Evolutionary conservation across 2,329 filamentous ascomycete genomes (phyloP), one percentile per base, ranked within the genome.

Genomic region (Venturia asperata): DNA sequence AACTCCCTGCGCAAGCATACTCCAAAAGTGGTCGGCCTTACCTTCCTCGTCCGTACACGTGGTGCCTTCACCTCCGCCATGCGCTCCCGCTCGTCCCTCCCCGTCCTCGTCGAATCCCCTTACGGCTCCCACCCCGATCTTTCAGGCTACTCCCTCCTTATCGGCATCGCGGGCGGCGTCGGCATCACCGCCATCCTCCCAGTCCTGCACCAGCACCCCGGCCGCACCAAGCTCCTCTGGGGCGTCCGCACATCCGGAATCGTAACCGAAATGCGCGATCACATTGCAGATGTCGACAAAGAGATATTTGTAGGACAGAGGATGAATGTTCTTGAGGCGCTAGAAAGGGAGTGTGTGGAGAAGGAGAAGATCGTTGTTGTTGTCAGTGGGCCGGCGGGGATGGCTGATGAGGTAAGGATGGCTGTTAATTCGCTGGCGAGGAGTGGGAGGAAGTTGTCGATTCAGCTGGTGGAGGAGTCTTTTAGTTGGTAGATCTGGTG

Each of bases 161-260:
- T 66, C 19, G 68, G 69, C 3, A 73, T 82, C 61, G 76, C 71
- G 1, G 80, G 80, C 17, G 80, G 79, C 11, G 79, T 81, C 37
- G 80, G 79, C 34, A 78, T 82, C 69, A 81, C 79, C 0, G 77
- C 72, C 4, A 52, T 79, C 5, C 66, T 81, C 3, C 74, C 78
- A 1, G 77, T 72, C 60, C 52, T 75, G 2, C 56, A 65, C 9
- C 64, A 66, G 15, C 45, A 65, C 42, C 78, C 79, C 64, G 58
- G 65, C 21, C 79, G 79, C 66, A 70, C 74, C 6, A 79, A 77
- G 67, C 70, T 80, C 4, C 69, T 61, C 37, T 80, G 77, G 77
- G 77, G 76, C 62, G 68, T 78, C 10, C 73, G 71, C 64, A 65
- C 69, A 1, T 61, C 65, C 27, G 67, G 70, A 1, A 67, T 80